Percentiles rank a stretch among this genome's conserved stretches.
These are phyloP conservation scores for Tephrocybe sp. DNA, from an alignment of 768 basidiomycete genomes.

Conservation along the genomic window DNA sequence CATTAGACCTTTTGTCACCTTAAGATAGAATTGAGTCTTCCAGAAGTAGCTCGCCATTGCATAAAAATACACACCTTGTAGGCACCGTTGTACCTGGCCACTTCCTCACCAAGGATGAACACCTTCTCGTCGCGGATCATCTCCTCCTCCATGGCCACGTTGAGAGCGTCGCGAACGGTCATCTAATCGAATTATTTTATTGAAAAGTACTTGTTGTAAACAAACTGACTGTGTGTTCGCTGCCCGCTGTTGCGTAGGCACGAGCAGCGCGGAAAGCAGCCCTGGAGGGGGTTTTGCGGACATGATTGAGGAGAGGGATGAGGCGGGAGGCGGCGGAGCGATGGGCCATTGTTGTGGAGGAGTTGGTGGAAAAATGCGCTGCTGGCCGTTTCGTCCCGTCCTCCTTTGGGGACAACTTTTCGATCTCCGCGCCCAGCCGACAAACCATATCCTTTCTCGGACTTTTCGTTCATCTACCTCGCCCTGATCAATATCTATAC, in stretches of 20 bases:
- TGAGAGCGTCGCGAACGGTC: slow-evolving; percentile 98
- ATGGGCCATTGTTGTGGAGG: slow-evolving; percentile 53
- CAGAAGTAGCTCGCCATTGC: not conserved
- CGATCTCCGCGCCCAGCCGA: slow-evolving; percentile 15
- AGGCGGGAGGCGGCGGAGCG: slow-evolving; percentile 65
- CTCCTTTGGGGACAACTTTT: slow-evolving; percentile 17
- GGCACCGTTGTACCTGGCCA: slow-evolving; percentile 96
- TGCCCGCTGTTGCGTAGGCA: slow-evolving; percentile 60
- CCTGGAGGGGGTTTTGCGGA: slow-evolving; percentile 43
- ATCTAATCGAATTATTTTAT: slow-evolving; percentile 48
- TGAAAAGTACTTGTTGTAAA: slow-evolving; percentile 12
- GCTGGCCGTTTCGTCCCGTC: slow-evolving; percentile 18
- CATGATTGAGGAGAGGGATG: slow-evolving; percentile 53
- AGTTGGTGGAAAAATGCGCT: slow-evolving; percentile 25
- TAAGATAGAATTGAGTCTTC: slow-evolving; percentile 10
- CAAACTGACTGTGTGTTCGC: slow-evolving; percentile 39
- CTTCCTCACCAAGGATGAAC: slow-evolving; percentile 96
- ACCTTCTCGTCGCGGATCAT: slow-evolving; percentile 95
- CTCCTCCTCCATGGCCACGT: slow-evolving; percentile 98
- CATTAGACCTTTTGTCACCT: slow-evolving; percentile 97
- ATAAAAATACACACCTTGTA: slow-evolving; percentile 67
- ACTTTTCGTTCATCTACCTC: slow-evolving; percentile 3
- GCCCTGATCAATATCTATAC: not conserved
- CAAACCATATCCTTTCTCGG: not conserved
- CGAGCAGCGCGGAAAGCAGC: slow-evolving; percentile 44